Conservation (phyloP, 148 eudicot genomes). For the Hydrangea macrophylla region DNA sequence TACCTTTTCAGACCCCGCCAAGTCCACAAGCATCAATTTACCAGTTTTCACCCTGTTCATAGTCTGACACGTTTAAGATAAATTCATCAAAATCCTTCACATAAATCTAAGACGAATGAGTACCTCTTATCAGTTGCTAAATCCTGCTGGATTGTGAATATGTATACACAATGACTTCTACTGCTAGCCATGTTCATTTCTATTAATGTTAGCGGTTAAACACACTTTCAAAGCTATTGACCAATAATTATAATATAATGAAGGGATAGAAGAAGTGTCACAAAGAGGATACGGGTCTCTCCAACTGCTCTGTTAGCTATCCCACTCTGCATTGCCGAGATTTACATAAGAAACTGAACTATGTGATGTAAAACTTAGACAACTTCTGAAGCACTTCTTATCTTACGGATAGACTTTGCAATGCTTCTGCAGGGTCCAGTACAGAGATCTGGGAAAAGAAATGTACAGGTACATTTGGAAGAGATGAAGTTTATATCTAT, state of each 20-base stretch:
- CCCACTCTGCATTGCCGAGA: slow-evolving; percentile 58
- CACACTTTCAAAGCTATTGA: background rate
- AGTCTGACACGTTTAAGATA: slow-evolving; percentile 3
- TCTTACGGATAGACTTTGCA: slow-evolving; percentile 67
- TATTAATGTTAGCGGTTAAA: slow-evolving; percentile 28
- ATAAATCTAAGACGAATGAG: background rate
- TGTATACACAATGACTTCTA: slow-evolving; percentile 85
- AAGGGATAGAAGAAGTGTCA: slow-evolving; percentile 3
- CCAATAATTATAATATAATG: background rate
- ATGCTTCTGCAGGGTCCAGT: slow-evolving; percentile 63
- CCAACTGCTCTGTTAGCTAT: slow-evolving; percentile 90
- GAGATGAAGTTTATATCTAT: slow-evolving; percentile 7
- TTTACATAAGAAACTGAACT: slow-evolving; percentile 12
- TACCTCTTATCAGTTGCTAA: slow-evolving; percentile 58
- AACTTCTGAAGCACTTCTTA: background rate
- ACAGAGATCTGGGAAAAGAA: slow-evolving; percentile 50
- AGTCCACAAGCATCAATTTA: slow-evolving; percentile 81
- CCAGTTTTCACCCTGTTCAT: slow-evolving; percentile 54
- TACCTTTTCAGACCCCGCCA: slow-evolving; percentile 93
- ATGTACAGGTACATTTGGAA: slow-evolving; percentile 3
- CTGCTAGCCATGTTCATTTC: slow-evolving; percentile 97
- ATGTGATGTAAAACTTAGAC: slow-evolving; percentile 3
- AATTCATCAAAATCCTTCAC: background rate
- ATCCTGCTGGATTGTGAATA: slow-evolving; percentile 63
- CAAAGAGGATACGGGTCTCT: slow-evolving; percentile 71